phyloP scores from a whole-genome alignment of 2,329 filamentous ascomycete genomes.

The Colletotrichum caudatum region DNA sequence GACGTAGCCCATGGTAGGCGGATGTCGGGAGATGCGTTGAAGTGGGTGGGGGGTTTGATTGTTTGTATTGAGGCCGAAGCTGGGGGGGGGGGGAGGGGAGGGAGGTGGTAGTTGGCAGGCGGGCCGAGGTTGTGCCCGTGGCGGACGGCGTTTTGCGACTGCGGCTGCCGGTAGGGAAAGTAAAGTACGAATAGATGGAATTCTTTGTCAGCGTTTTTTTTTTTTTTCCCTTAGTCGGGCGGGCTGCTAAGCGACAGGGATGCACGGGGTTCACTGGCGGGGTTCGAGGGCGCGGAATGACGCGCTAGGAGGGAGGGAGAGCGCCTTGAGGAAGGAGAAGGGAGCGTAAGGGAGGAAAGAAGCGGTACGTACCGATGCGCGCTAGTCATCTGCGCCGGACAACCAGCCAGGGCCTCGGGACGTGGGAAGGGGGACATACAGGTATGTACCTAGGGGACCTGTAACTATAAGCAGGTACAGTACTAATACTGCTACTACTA shows the following conservation, averaged over 20 bases:
- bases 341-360: background rate
- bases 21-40: background rate
- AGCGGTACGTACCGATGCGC: constrained; percentile 20
- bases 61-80: background rate
- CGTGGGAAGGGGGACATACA: background rate
- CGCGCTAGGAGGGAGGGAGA: constrained; percentile 14
- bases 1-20: constrained; percentile 63
- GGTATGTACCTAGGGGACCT: too few relatives aligned
- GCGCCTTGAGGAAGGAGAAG: background rate
- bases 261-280: constrained; percentile 29
- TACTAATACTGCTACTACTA: too few relatives aligned
- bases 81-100: too few relatives aligned
- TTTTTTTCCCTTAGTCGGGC: background rate
- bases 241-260: constrained; percentile 25
- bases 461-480: too few relatives aligned
- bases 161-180: background rate
- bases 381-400: constrained; percentile 26
- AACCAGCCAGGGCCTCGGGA: constrained; percentile 29
- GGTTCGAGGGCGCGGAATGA: constrained; percentile 33
- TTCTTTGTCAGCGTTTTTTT: constrained; percentile 14
- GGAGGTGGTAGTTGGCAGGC: background rate
- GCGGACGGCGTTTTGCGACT: background rate
- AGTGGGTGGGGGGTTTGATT: background rate
- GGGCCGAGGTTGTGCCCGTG: background rate
- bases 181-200: background rate